A percentile compares a stretch with the other conserved stretches of the same genome.
Evolutionary conservation across 2,329 filamentous ascomycete genomes (phyloP).

Genomic region (Nemania diffusa): DNA sequence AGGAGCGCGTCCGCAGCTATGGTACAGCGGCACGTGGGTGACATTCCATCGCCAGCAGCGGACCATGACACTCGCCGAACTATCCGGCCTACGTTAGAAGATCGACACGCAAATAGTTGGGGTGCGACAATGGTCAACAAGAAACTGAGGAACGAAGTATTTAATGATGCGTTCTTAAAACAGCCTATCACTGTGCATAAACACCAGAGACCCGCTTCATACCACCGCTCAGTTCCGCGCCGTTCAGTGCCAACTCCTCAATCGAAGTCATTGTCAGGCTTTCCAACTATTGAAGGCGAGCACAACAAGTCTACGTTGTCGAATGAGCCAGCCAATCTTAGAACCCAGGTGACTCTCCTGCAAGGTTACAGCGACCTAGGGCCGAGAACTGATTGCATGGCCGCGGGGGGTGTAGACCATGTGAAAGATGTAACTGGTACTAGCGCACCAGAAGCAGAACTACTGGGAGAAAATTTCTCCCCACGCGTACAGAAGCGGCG

Average conservation of each 20-base stretch:
- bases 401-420: slow-evolving; percentile 52
- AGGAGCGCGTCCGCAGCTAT: slow-evolving; percentile 52
- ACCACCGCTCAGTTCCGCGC: slow-evolving; percentile 72
- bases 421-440: slow-evolving; percentile 69
- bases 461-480: slow-evolving; percentile 56
- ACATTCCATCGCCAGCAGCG: slow-evolving; percentile 33
- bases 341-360: slow-evolving; percentile 37
- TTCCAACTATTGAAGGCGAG: slow-evolving; percentile 32
- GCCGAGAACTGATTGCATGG: slow-evolving; percentile 42
- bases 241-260: slow-evolving; percentile 59
- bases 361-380: slow-evolving; percentile 53
- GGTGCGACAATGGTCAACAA: slow-evolving; percentile 93
- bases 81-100: slow-evolving; percentile 59
- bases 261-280: slow-evolving; percentile 54
- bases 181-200: slow-evolving; percentile 84
- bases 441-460: slow-evolving; percentile 72
- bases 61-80: slow-evolving; percentile 28
- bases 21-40: slow-evolving; percentile 38
- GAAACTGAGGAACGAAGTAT: slow-evolving; percentile 86
- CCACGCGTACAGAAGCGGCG: slow-evolving; percentile 70
- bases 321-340: slow-evolving; percentile 41
- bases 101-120: slow-evolving; percentile 76
- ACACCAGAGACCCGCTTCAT: slow-evolving; percentile 71
- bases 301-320: slow-evolving; percentile 15
- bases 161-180: slow-evolving; percentile 90